Conservation (phyloP, 78 protist species). For the Monocercomonoides exilis region DNA sequence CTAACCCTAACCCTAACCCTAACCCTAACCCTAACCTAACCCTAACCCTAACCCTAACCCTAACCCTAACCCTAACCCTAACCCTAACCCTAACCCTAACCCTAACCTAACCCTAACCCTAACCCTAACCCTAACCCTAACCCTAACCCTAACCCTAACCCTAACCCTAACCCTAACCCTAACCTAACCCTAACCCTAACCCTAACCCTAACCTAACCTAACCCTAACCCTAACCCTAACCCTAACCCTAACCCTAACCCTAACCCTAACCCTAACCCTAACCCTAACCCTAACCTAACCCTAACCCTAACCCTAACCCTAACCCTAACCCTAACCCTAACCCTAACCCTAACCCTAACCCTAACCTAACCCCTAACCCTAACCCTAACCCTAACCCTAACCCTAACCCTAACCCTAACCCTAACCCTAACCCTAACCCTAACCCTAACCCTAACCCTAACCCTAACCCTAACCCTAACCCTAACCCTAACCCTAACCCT, state of each 20-base stretch:
- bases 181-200: too few relatives aligned
- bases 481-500: not conserved
- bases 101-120: too few relatives aligned
- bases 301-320: constrained; percentile 6
- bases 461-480: constrained; percentile 7
- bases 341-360: constrained; percentile 6
- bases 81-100: constrained; percentile 6
- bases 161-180: too few relatives aligned
- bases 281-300: too few relatives aligned
- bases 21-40: too few relatives aligned
- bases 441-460: constrained; percentile 5
- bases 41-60: not conserved
- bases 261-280: constrained; percentile 6
- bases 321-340: constrained; percentile 5
- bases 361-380: too few relatives aligned
- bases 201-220: too few relatives aligned
- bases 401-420: constrained; percentile 7
- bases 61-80: constrained; percentile 5
- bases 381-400: constrained; percentile 5
- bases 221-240: constrained; percentile 6
- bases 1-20: constrained; percentile 6
- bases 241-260: constrained; percentile 7
- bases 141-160: constrained; percentile 7
- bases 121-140: constrained; percentile 5
- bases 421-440: constrained; percentile 6